A percentile compares a stretch with the other conserved stretches of the same genome.
phyloP scores from a whole-genome alignment of 1,284 basidiomycete genomes.

The Cryptococcus sp. region DNA sequence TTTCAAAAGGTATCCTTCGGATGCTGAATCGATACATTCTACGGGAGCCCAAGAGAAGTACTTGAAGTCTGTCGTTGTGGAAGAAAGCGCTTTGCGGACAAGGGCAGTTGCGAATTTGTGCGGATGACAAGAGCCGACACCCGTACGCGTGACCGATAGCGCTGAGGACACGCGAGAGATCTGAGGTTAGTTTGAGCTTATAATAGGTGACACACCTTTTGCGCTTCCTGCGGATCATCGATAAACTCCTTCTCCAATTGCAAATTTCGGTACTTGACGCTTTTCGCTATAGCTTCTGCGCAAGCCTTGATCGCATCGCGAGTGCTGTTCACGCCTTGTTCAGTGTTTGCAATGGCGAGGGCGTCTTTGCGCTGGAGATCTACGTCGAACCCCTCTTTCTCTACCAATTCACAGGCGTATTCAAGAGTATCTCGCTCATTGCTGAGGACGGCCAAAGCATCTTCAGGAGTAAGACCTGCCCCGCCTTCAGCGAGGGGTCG shows the following conservation, averaged over 20 bases:
- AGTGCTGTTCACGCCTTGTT: no score
- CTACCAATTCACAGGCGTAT: slow-evolving; percentile 62
- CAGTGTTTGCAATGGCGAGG: no score
- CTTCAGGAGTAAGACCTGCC: slow-evolving; percentile 47
- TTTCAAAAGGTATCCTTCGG: slow-evolving; percentile 19
- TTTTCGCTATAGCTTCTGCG: no score
- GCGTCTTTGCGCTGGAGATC: slow-evolving; percentile 22
- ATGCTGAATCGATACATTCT: background rate
- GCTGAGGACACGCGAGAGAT: background rate
- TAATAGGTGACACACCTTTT: no score
- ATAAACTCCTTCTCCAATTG: no score
- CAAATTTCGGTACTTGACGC: no score
- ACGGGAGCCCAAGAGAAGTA: slow-evolving; percentile 28
- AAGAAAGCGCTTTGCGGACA: slow-evolving; percentile 18
- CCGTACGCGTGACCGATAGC: background rate
- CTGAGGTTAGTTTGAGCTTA: no score
- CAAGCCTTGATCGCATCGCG: no score
- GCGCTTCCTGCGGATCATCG: no score
- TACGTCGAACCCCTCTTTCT: slow-evolving; percentile 30
- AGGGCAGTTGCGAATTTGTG: slow-evolving; percentile 37
- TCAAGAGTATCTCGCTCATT: slow-evolving; percentile 67
- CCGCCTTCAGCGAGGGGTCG: slow-evolving; percentile 34
- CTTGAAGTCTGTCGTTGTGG: slow-evolving; percentile 9
- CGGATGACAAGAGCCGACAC: slow-evolving; percentile 32
- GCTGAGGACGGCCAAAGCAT: slow-evolving; percentile 58